A percentile compares a stretch with the other conserved stretches of the same genome.
Evolutionary conservation across 352 stramenopile species (phyloP).

Genomic region (Bremia lactucae): DNA sequence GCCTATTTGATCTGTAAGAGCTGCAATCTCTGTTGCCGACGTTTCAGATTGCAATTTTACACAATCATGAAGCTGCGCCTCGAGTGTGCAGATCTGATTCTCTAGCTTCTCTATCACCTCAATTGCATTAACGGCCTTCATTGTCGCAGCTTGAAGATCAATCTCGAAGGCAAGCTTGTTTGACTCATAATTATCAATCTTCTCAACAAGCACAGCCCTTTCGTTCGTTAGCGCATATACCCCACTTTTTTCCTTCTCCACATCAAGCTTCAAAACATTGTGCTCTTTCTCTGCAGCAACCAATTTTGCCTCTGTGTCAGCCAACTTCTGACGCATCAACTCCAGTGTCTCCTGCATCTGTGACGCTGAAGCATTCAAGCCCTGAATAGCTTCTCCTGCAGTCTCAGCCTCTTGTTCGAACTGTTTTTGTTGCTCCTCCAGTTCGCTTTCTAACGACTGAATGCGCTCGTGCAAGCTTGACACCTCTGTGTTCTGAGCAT

Average conservation of each 20-base stretch:
- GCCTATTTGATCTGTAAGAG: constrained; percentile 14
- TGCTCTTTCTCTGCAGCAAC: constrained; percentile 3
- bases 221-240: neutral
- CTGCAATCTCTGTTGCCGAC: constrained; percentile 10
- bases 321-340: constrained; percentile 12
- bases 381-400: constrained; percentile 13
- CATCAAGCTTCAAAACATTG: neutral
- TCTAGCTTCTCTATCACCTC: constrained; percentile 12
- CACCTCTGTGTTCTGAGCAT: constrained; percentile 10
- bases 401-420: constrained; percentile 7
- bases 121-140: constrained; percentile 1
- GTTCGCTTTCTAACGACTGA: constrained; percentile 12
- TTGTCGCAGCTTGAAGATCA: constrained; percentile 2
- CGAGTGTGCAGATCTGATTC: constrained; percentile 8
- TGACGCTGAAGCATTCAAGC: constrained; percentile 10
- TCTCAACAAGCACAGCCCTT: neutral
- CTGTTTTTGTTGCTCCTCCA: constrained; percentile 15
- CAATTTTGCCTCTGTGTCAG: constrained; percentile 7
- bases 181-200: neutral
- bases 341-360: constrained; percentile 8
- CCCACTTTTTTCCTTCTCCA: neutral
- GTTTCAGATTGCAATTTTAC: constrained; percentile 3
- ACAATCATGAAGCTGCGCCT: constrained; percentile 11
- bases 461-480: constrained; percentile 6
- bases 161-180: neutral